Conservation (phyloP, 257 asterid genomes). For the Solanum sejunctum region DNA sequence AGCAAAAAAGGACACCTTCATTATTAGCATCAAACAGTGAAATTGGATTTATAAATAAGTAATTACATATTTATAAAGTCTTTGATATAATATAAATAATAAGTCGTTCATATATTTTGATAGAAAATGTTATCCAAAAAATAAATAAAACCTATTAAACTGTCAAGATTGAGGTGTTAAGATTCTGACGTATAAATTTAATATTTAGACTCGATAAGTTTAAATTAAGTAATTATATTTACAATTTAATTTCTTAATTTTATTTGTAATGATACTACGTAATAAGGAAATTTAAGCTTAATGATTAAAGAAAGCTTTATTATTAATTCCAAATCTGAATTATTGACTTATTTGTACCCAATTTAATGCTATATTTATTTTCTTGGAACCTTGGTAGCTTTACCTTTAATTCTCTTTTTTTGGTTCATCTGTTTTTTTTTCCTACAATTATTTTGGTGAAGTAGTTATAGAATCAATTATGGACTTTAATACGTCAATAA, state of each 20-base stretch:
- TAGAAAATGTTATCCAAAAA: background rate
- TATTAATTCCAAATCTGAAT: background rate
- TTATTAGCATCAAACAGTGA: background rate
- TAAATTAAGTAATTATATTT: too few species aligned
- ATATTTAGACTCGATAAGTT: too few species aligned
- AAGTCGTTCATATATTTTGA: background rate
- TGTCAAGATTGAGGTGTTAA: background rate
- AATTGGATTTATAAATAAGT: background rate
- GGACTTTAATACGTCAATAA: background rate
- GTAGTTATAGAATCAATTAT: background rate
- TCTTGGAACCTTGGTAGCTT: background rate
- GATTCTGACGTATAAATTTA: too few species aligned
- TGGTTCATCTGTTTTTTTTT: too few species aligned
- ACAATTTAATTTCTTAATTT: too few species aligned
- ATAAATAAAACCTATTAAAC: too few species aligned
- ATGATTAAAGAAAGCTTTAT: background rate
- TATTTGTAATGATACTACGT: too few species aligned
- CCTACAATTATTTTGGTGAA: background rate
- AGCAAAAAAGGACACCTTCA: background rate
- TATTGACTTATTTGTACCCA: background rate
- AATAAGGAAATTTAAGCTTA: background rate
- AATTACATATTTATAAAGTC: background rate
- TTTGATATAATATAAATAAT: background rate
- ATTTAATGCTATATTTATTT: background rate
- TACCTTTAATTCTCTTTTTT: background rate